Evolutionary conservation across 2,329 filamentous ascomycete species (phyloP), one percentile per base, ranked within the genome.

Genomic region (Venturiaceae sp.): DNA sequence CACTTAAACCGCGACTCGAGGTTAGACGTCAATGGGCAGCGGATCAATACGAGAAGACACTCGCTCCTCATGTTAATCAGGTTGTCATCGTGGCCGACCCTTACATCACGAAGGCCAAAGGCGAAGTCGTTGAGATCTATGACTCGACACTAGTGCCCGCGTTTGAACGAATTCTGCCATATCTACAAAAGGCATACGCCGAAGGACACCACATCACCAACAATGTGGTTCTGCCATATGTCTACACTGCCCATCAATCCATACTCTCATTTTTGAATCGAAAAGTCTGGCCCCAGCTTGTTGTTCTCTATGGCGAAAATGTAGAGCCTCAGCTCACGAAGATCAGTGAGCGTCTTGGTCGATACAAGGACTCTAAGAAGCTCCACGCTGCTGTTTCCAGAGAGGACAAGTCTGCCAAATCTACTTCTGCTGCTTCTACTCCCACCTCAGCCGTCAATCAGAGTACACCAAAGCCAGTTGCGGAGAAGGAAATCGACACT

Each of bases 251-350:
- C 3, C 90, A 87, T 80, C 83, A 84, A 58, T 84, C 84, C 60
- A 81, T 82, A 0, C 82, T 84, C 60, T 74, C 80, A 13, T 92
- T 96, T 67, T 74, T 95, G 34, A 83, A 90, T 60, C 82, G 83
- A 52, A 86, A 84, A 1, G 76, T 97, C 16, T 94, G 89, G 86
- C 92, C 92, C 1, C 86, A 87, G 63, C 62, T 96, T 11, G 84
- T 87, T 28, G 80, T 88, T 14, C 75, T 96, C 5, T 97, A 97
- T 67, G 83, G 86, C 11, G 86, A 96, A 67, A 96, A 95, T 65
- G 92, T 99, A 3, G 92, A 97, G 74, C 95, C 95, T 14, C 95
- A 99, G 72, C 80, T 99, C 14, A 83, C 92, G 59, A 90, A 91
- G 66, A 97, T 99, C 66, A 89, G 90, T 13, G 88, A 96, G 74